phyloP scores from a whole-genome alignment of 176 grass and related monocot genomes.

The Calamus simplicifolius region DNA sequence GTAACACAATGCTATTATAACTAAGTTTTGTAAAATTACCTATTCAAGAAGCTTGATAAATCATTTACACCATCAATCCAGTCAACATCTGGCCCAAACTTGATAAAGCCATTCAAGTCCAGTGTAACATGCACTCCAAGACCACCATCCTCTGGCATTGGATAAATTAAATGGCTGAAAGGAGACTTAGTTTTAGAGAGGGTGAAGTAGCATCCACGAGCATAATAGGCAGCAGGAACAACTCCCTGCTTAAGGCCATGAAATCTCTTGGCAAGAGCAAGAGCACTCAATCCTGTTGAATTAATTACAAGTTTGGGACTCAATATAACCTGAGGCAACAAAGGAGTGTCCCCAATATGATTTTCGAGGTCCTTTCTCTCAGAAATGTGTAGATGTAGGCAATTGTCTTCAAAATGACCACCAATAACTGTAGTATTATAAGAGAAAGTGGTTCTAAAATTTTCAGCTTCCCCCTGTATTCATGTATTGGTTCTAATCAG shows the following conservation, averaged over 20 bases:
- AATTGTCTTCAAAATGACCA: constrained; percentile 53
- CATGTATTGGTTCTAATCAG: constrained; percentile 13
- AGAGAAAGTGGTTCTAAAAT: constrained; percentile 49
- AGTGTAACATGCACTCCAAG: constrained; percentile 84
- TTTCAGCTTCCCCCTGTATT: constrained; percentile 84
- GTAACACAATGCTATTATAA: too few relatives aligned
- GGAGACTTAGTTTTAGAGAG: constrained; percentile 64
- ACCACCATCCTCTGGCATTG: constrained; percentile 93
- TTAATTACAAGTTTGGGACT: constrained; percentile 75
- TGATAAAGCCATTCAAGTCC: constrained; percentile 63
- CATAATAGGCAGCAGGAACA: constrained; percentile 60
- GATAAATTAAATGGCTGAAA: constrained; percentile 83
- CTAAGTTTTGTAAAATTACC: constrained; percentile 24
- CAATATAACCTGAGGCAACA: constrained; percentile 50
- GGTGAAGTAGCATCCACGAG: constrained; percentile 84
- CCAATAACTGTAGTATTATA: constrained; percentile 61
- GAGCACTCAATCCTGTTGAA: constrained; percentile 81
- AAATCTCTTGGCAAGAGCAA: constrained; percentile 85
- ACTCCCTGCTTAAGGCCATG: constrained; percentile 39
- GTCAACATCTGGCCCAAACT: constrained; percentile 98
- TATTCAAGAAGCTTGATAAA: constrained; percentile 59
- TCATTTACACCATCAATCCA: constrained; percentile 63
- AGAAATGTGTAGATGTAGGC: constrained; percentile 55
- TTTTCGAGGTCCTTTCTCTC: constrained; percentile 51
- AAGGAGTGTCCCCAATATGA: constrained; percentile 20